Evolutionary conservation across 2,329 filamentous ascomycete species (phyloP).

Genomic region (Akanthomyces dipterigenus): DNA sequence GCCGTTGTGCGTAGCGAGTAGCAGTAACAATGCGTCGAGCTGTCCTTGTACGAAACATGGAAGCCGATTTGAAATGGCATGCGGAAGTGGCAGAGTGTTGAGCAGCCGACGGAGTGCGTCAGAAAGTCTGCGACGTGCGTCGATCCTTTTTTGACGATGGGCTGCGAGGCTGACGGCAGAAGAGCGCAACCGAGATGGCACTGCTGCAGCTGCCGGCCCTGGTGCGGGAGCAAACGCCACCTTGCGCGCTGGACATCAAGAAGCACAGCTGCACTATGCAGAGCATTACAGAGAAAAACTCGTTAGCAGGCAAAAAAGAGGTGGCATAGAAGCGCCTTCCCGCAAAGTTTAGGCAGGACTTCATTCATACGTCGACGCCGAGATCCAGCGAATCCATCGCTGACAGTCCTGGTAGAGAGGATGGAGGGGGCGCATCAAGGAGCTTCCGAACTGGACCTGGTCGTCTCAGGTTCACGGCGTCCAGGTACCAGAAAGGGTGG

Average conservation of each 20-base stretch:
- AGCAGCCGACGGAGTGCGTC: background rate
- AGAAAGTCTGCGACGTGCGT: conserved; percentile 1
- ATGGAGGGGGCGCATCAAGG: background rate
- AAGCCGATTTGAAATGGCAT: background rate
- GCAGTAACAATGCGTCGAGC: background rate
- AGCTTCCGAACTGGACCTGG: background rate
- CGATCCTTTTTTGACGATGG: background rate
- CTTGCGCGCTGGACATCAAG: background rate
- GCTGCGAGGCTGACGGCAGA: background rate
- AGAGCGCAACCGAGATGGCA: background rate
- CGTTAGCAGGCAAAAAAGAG: background rate
- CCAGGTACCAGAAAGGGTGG: background rate
- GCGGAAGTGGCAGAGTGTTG: background rate
- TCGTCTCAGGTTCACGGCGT: conserved; percentile 6
- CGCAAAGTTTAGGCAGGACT: background rate
- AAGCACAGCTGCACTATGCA: background rate
- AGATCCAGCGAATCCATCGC: background rate
- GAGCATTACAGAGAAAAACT: too few species aligned
- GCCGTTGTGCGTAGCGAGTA: background rate
- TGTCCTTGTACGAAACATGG: background rate
- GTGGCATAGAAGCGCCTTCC: too few species aligned
- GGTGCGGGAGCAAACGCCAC: background rate
- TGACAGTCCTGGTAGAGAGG: background rate
- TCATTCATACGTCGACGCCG: background rate
- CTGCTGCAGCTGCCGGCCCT: background rate